Base-by-base conservation (phyloP, 176 grass and related monocot genomes). In the Chrysopogon serrulatus region DNA sequence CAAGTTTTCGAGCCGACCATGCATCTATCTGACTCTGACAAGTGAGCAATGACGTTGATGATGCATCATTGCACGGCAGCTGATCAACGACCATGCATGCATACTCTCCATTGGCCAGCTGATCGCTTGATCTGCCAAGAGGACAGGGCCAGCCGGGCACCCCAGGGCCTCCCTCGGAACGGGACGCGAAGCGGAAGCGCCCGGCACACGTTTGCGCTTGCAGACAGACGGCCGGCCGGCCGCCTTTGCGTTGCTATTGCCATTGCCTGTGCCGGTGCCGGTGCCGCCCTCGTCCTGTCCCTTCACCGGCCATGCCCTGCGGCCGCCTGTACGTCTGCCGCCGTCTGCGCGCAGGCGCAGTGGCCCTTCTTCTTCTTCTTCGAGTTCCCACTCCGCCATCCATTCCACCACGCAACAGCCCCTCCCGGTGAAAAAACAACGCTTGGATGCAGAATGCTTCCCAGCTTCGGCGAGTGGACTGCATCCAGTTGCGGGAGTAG, bases 221-320 rank as follows among this genome's bases (percentile, higher is more conserved):
- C 54, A 26, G 23, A 8, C 54, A 19, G 16, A 1, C 45, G 5
- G 19, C 1, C 8, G 21, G 51, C 19, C 19, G 47, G 3, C 51
- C 21, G 51, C 35, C 35, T 23, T 36, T n/a, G 71, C 51, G 79
- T 36, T 6, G 65, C n/a, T n/a, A n/a, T n/a, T n/a, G n/a, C n/a
- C n/a, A n/a, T n/a, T n/a, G n/a, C n/a, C n/a, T n/a, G n/a, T n/a
- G n/a, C n/a, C n/a, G n/a, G n/a, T n/a, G n/a, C n/a, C n/a, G n/a
- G n/a, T 26, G 66, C 67, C 3, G 70, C 37, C 60, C 60, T 63
- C 30, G 78, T 78, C 78, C 51, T 45, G 88, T 86, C 83, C 73
- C 78, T 72, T 77, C 83, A 81, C 72, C 54, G 63, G 62, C 82
- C 78, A 73, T 84, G 74, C 74, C 74, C 86, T 83, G 73, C 62